Percentiles rank a stretch among this genome's conserved stretches.
These are phyloP conservation scores for Stagonosporopsis cucurbitacearum DNA, from an alignment of 2,329 filamentous ascomycete genomes.

Conservation along the genomic window DNA sequence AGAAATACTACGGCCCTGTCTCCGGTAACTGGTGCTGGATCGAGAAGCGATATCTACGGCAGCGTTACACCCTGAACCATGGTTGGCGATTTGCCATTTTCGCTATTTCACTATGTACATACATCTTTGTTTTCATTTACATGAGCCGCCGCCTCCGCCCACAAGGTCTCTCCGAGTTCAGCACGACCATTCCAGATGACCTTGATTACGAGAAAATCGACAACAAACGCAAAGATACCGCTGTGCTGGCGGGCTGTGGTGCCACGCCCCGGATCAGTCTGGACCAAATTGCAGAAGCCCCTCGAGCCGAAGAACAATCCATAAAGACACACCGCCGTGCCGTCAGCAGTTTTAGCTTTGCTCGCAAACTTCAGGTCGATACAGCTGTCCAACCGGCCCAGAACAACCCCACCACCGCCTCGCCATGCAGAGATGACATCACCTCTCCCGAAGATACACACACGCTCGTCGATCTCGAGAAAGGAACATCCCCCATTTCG, in stretches of 20 bases:
- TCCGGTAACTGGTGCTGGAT: conserved; percentile 61
- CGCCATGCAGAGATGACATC: not conserved
- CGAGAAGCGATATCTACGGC: conserved; percentile 41
- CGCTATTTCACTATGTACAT: conserved; percentile 50
- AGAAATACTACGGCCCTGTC: conserved; percentile 41
- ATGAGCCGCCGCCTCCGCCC: conserved; percentile 28
- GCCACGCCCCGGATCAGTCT: conserved; percentile 9
- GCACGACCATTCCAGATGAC: conserved; percentile 6
- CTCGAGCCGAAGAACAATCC: not conserved
- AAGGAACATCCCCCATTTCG: not conserved
- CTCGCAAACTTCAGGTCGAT: not conserved
- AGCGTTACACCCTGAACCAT: conserved; percentile 56
- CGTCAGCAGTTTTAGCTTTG: conserved; percentile 14
- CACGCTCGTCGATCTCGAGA: conserved; percentile 5
- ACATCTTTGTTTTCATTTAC: conserved; percentile 53
- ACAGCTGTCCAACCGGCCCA: not conserved
- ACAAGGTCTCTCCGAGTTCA: conserved; percentile 10
- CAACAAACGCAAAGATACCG: not conserved
- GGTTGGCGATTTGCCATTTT: conserved; percentile 57
- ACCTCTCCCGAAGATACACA: not conserved
- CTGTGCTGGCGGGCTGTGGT: conserved; percentile 14
- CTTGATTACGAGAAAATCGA: not conserved
- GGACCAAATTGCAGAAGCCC: not conserved
- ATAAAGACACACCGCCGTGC: conserved; percentile 2
- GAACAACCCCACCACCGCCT: too few relatives aligned